Evolutionary conservation across 2,329 filamentous ascomycete genomes (phyloP), one percentile per base, ranked within the genome.

Genomic region (Didymella arachidicola): DNA sequence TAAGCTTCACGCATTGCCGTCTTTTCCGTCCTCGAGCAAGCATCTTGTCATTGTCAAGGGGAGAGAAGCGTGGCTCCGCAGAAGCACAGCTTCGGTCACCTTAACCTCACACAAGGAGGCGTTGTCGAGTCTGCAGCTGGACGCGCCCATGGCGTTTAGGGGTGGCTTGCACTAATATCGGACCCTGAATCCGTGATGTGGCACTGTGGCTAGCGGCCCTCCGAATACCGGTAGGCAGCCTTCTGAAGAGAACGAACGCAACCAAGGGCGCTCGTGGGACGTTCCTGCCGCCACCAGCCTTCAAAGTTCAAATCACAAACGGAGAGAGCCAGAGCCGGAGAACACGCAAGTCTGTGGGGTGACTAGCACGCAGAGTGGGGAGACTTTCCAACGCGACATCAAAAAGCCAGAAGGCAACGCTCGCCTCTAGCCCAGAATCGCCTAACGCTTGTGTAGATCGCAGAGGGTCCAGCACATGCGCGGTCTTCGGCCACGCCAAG

Each of bases 1-100:
- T 68, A 69, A 64, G 63, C 63, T 51, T 46, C 41, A 57, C 22
- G 49, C 61, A 36, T 34, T 59, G 63, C 60, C 61, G 64, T 53
- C 41, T 56, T 63, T 67, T 47, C 56, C 62, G 60, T 53, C 19
- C 39, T 25, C n/a, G 25, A 29, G 34, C 49, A 44, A 44, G 7
- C 11, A 2, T 11, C 12, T 22, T 26, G 27, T 41, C 27, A 25
- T 22, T 26, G 27, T 41, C 27, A 25, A 22, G 26, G 19, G 8
- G 12, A 16, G 26, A 19, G 10, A 14, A 6, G 12, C 19, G 7
- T 39, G 36, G 8, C 2, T 7, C 16, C 16, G 3, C 18, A 34
- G 34, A 32, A 12, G 18, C 29, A 48, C 22, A 26, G 7, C 36
- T 25, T 5, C 26, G 19, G 10, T 26, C 14, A 16, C 34, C 34